These are phyloP conservation scores for Xerocomus brunneocitrinus DNA, from an alignment of 768 basidiomycete species.

Conservation along the genomic window DNA sequence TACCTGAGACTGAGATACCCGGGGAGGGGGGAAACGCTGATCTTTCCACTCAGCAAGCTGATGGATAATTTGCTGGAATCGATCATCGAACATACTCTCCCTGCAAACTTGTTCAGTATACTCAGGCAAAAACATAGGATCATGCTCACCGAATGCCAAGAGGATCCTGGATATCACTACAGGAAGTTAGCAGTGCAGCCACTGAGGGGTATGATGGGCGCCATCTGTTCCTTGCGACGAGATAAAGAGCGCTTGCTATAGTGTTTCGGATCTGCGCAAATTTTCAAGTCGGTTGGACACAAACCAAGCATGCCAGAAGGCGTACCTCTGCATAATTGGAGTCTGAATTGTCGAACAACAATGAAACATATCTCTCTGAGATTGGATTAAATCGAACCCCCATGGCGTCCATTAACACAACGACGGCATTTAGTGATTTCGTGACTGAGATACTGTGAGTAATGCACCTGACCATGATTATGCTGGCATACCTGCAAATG, in stretches of 20 bases:
- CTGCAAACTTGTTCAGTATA: slow-evolving; percentile 31
- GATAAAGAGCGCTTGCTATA: slow-evolving; percentile 61
- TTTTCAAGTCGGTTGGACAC: not conserved
- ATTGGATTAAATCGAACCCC: slow-evolving; percentile 63
- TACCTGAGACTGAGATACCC: slow-evolving; percentile 78
- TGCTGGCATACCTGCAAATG: slow-evolving; percentile 67
- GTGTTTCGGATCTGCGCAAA: slow-evolving; percentile 56
- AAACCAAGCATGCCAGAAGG: not conserved
- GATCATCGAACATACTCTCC: slow-evolving; percentile 50
- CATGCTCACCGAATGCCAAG: slow-evolving; percentile 51
- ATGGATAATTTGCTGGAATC: slow-evolving; percentile 50
- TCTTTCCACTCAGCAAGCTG: slow-evolving; percentile 67
- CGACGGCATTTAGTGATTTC: slow-evolving; percentile 65
- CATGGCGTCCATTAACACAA: slow-evolving; percentile 60
- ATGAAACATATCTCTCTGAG: slow-evolving; percentile 62
- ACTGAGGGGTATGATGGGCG: slow-evolving; percentile 59
- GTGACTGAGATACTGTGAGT: slow-evolving; percentile 49
- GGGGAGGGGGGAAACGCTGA: slow-evolving; percentile 78
- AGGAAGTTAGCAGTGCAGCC: slow-evolving; percentile 52
- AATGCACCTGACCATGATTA: not conserved
- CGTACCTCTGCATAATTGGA: slow-evolving; percentile 83
- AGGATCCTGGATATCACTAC: slow-evolving; percentile 49
- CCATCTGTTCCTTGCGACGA: slow-evolving; percentile 61
- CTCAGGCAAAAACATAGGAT: not conserved
- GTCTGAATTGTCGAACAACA: slow-evolving; percentile 71